Evolutionary conservation across 2,329 filamentous ascomycete genomes (phyloP).

Genomic region (Alternaria conjuncta): DNA sequence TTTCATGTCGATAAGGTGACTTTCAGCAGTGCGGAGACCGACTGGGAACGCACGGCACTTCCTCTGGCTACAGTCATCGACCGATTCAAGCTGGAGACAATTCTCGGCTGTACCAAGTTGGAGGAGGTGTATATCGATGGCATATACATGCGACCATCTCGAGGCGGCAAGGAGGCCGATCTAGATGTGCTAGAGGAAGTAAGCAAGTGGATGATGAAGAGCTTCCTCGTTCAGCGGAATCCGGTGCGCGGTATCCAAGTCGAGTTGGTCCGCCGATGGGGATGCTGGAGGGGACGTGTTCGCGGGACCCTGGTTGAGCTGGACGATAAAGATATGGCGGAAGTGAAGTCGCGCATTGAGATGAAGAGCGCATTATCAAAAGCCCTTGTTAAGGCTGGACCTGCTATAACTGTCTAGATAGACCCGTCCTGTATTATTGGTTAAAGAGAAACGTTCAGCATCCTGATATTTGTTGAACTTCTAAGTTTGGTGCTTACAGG

Average conservation of each 20-base stretch:
- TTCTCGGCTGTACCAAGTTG: not conserved
- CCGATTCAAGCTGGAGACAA: not conserved
- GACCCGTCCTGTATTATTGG: not conserved
- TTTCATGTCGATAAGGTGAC: not conserved
- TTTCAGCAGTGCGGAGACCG: not conserved
- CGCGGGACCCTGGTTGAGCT: not conserved
- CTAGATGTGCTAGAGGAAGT: not conserved
- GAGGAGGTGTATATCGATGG: slow-evolving; percentile 4
- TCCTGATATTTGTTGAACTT: not conserved
- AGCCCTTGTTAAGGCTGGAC: not conserved
- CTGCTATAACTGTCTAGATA: not conserved
- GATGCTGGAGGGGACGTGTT: not conserved
- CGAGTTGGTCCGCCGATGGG: slow-evolving; percentile 3
- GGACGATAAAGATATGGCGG: not conserved
- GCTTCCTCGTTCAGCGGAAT: slow-evolving; percentile 3
- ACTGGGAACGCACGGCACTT: not conserved
- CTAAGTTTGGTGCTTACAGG: not conserved
- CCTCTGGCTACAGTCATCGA: not conserved
- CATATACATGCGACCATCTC: not conserved
- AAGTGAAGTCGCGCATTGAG: not conserved
- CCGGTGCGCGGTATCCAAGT: not conserved
- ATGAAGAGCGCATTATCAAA: not conserved
- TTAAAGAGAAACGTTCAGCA: no score
- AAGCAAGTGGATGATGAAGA: slow-evolving; percentile 8
- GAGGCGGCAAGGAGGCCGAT: not conserved